Conservation (phyloP, 495 filamentous ascomycete genomes). For the Daldinia concentrica region DNA sequence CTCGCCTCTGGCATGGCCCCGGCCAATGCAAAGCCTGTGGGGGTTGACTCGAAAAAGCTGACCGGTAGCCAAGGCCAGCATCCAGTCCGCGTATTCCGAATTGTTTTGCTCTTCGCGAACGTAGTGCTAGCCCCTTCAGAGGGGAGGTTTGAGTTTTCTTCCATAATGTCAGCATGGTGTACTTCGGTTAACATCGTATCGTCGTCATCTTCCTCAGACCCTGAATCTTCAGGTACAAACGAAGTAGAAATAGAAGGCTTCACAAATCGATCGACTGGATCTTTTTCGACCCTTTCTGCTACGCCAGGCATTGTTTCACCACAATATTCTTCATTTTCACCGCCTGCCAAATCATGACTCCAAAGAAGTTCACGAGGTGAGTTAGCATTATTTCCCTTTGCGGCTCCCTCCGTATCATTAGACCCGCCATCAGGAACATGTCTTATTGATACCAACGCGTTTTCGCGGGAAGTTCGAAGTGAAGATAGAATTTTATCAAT, state of each 20-base stretch:
- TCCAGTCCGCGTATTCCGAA: slow-evolving; percentile 18
- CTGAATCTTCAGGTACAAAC: slow-evolving; percentile 22
- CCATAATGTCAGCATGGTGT: slow-evolving; percentile 5
- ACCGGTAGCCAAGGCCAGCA: slow-evolving; percentile 37
- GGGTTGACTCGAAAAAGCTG: slow-evolving; percentile 44
- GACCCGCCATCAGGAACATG: not conserved
- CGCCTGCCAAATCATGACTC: not conserved
- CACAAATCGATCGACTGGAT: slow-evolving; percentile 21
- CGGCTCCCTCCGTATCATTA: not conserved
- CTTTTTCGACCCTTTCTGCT: not conserved
- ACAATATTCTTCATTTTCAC: not conserved
- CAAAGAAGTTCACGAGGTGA: not conserved
- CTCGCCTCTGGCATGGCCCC: slow-evolving; percentile 47
- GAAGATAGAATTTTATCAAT: slow-evolving; percentile 39
- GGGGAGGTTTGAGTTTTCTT: slow-evolving; percentile 6
- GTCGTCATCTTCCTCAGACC: slow-evolving; percentile 34
- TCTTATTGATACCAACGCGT: slow-evolving; percentile 7
- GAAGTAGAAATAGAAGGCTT: slow-evolving; percentile 26
- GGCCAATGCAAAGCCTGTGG: slow-evolving; percentile 44
- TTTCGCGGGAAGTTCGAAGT: slow-evolving; percentile 21
- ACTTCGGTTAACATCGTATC: slow-evolving; percentile 9
- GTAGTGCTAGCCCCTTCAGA: not conserved
- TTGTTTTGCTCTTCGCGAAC: slow-evolving; percentile 23
- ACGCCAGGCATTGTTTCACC: not conserved
- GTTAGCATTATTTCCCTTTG: not conserved